phyloP scores from a whole-genome alignment of 768 basidiomycete species.

The Phaeotremella skinneri region DNA sequence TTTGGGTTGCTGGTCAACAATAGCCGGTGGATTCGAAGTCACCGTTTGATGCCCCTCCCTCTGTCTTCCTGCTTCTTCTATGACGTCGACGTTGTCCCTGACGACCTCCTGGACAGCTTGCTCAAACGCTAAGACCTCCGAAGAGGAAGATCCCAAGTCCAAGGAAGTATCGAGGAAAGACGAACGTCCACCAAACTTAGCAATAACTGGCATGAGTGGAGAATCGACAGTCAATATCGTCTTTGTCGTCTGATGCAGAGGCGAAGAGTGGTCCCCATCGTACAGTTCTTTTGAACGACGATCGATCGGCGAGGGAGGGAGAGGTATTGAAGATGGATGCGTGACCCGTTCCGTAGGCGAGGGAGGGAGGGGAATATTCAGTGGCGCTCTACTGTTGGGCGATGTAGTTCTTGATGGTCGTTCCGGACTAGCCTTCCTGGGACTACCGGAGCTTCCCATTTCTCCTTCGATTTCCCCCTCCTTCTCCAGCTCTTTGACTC shows the following conservation, averaged over 20 bases:
- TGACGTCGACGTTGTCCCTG: conserved; percentile 12
- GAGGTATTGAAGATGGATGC: background rate
- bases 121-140: too few species aligned
- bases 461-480: background rate
- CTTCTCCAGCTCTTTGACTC: conserved; percentile 13
- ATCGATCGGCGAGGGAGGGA: background rate
- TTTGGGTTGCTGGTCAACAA: too few species aligned
- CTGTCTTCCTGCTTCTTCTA: conserved; percentile 7
- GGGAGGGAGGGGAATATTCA: conserved; percentile 3
- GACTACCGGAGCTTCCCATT: background rate
- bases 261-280: background rate
- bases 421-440: background rate
- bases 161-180: background rate
- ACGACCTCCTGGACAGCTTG: conserved; percentile 1
- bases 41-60: too few species aligned
- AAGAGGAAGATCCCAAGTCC: background rate
- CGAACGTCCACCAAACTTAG: background rate
- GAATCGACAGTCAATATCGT: conserved; percentile 15
- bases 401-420: background rate
- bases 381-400: conserved; percentile 4
- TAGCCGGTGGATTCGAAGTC: too few species aligned
- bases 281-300: background rate
- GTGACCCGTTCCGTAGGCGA: background rate
- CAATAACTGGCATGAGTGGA: conserved; percentile 27
- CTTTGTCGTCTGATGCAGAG: background rate